phyloP scores from a whole-genome alignment of 768 basidiomycete species.

The Porphyrellus cyaneotinctus region DNA sequence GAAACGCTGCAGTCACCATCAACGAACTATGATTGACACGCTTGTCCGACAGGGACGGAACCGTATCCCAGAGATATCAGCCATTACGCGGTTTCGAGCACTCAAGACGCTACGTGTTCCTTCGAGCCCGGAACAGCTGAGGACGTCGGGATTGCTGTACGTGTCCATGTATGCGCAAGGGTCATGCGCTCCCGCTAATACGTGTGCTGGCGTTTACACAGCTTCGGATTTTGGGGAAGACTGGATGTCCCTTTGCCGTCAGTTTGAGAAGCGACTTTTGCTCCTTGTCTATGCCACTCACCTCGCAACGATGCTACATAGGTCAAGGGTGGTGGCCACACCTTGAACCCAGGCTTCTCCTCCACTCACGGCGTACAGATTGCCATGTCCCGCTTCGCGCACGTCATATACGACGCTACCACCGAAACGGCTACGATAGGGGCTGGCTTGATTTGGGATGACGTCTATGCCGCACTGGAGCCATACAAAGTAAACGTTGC shows the following conservation, averaged over 20 bases:
- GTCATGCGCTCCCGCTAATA: not conserved
- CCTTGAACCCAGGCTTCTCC: slow-evolving; percentile 52
- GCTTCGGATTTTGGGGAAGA: slow-evolving; percentile 45
- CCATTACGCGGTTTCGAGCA: slow-evolving; percentile 50
- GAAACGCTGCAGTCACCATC: not conserved
- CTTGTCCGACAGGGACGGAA: slow-evolving; percentile 14
- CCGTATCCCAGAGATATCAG: slow-evolving; percentile 39
- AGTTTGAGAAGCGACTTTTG: slow-evolving; percentile 7
- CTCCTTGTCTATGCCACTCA: not conserved
- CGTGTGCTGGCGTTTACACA: slow-evolving; percentile 17
- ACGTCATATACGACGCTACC: slow-evolving; percentile 39
- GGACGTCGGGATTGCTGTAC: slow-evolving; percentile 51
- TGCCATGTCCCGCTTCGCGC: slow-evolving; percentile 45
- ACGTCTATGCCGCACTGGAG: slow-evolving; percentile 53
- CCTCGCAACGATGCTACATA: slow-evolving; percentile 15
- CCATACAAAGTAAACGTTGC: slow-evolving; percentile 51
- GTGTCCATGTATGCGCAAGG: not conserved
- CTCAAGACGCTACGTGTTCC: slow-evolving; percentile 44
- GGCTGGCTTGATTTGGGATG: slow-evolving; percentile 58
- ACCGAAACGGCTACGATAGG: slow-evolving; percentile 39
- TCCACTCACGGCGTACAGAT: slow-evolving; percentile 61
- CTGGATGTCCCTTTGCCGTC: slow-evolving; percentile 53
- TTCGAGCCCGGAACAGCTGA: slow-evolving; percentile 54
- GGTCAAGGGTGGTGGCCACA: slow-evolving; percentile 65
- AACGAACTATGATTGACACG: slow-evolving; percentile 9